Evolutionary conservation across 2,329 filamentous ascomycete species (phyloP), one percentile per base, ranked within the genome.

Genomic region (Colletotrichum sp.): DNA sequence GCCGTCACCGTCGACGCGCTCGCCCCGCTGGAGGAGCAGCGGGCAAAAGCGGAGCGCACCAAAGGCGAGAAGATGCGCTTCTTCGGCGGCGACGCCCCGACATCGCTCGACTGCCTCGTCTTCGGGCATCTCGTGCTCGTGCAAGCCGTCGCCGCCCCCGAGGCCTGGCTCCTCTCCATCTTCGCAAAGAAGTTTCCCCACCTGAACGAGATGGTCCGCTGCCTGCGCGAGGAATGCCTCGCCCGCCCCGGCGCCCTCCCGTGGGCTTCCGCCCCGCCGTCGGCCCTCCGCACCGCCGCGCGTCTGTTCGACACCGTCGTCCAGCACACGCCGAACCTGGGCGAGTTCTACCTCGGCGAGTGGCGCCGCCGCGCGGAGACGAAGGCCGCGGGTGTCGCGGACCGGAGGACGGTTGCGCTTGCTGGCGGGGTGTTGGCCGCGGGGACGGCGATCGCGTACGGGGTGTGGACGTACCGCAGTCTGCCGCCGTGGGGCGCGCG

Each of bases 81-180:
- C 77, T 83, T 86, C 64, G 76, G 76, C 44, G 79, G 77, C 64
- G 77, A 77, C 8, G 71, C 72, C n/a, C 88, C 91, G 0, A 92
- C 91, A 3, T 92, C 90, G 71, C 85, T 98, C 28, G 96, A 98
- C 84, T 98, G 95, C 82, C 84, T 98, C 63, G 93, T 92, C 0
- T 91, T 95, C 80, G 97, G 93, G 13, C 98, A 98, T 82, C 87
- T 99, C 44, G 90, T 92, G 3, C 86, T 98, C 66, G 94, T 97
- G 87, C 87, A 94, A 26, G 85, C 87, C 69, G 84, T 85, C 9
- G 81, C 84, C 15, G 87, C 89, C 5, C 89, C 88, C 5, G 85
- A 85, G 68, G 85, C 88, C 69, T 89, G 87, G 81, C 81, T 90
- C 3, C 80, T 79, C 8, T 79, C 72, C 5, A 79, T 79, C 49